Base-by-base conservation (phyloP, 345 rosid genomes). In the Luvunga scandens region DNA sequence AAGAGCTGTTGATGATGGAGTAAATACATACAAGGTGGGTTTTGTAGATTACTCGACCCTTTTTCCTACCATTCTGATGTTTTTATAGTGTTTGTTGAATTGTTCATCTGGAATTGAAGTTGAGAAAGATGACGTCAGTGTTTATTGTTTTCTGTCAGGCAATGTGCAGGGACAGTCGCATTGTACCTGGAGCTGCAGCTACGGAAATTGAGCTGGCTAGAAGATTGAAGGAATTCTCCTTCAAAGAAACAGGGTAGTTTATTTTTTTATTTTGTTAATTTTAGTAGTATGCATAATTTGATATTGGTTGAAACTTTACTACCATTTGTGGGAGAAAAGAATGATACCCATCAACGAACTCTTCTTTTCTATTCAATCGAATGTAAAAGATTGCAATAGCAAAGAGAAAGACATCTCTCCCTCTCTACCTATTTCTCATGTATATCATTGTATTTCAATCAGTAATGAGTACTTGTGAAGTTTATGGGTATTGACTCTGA, bases 1-100 rank as follows among this genome's bases (percentile, higher is more conserved):
- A 87, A 90, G 98, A 89, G 99, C 99, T 39, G 94, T 97, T 80
- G 99, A 97, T 68, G 99, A 97, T 83, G 99, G 99, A 84, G 99
- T 97, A 68, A 97, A 97, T 65, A 94, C 98, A 27, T 97, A 94
- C 83, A 97, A 94, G 97, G 99, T 97, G 77, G 69, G 74, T 76
- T 80, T 60, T 83, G 14, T 72, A 27, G 60, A 45, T 38, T 39
- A 57, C 48, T 70, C 7, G 42, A 33, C 24, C 68, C 9, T 71
- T 66, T 18, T 24, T 34, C 67, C 10, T 62, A 79, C 21, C 62
- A 56, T 73, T 63, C 56, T 60, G 59, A 60, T 31, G 39, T 19
- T 5, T 64, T 50, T 50, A 16, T 50, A 30, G 8, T 75, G 69
- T 42, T 61, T 36, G 24, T 74, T 48, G 2, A 10, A 12, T 39